Base-by-base conservation (phyloP, 1,284 basidiomycete genomes). In the Apiotrichum laibachii region DNA sequence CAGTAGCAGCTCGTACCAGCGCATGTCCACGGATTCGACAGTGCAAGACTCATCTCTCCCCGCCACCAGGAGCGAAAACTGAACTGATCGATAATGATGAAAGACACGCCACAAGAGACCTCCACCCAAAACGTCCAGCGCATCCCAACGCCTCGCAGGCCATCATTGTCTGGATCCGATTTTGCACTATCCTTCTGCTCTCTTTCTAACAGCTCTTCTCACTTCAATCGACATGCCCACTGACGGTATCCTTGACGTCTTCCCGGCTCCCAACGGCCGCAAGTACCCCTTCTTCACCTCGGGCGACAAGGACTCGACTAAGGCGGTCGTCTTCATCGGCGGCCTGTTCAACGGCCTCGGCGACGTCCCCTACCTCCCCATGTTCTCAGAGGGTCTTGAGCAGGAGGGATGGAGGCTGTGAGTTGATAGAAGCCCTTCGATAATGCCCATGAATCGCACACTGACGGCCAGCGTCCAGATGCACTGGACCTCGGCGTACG, bases 241-340 rank as follows among this genome's bases (percentile, higher is more conserved):
- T 18, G 12, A 19, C 33, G 51, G 51, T 18, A 19, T 19, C 7
- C 44, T 47, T 13, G 53, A 45, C 53, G 33, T 40, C 22, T 46
- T 56, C 33, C 13, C 52, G 9, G 60, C 52, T 43, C 46, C 50
- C 34, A 18, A 49, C 42, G 34, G 52, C 34, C 53, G 50, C 47
- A 53, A 45, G 40, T 71, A 69, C 53, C 73, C 76, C 7, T 66
- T 67, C 60, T 75, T 77, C 59, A 65, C 64, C 15, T 71, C 68
- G 0, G 75, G 75, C n/a, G 69, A 72, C 53, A 48, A 67, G 6
- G 21, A 22, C 0, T 60, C 71, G 11, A 26, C 57, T 16, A 63
- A 60, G 35, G 72, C 71, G 2, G 66, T 77, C 11, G 58, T 77
- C 47, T 75, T 79, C 58, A 72, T 80, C 34, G 77, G 76, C 21